Percentiles rank a stretch among this genome's conserved stretches.
phyloP scores from a whole-genome alignment of 2,329 filamentous ascomycete species.

The Lasiodiplodia theobromae region DNA sequence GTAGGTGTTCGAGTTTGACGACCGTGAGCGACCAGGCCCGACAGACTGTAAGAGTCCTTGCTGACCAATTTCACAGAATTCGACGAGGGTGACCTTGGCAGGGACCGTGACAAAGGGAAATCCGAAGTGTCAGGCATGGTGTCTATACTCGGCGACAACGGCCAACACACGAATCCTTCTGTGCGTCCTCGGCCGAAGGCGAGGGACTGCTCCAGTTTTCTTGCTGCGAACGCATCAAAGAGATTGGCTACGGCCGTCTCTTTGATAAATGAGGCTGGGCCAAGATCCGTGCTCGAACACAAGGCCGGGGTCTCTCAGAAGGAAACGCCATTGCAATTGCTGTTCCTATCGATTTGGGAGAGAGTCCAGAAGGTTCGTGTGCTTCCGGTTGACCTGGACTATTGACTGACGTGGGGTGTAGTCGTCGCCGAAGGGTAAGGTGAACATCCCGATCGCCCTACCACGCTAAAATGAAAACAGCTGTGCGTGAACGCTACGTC shows the following conservation, averaged over 20 bases:
- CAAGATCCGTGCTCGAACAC: not conserved
- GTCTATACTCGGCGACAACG: constrained; percentile 1
- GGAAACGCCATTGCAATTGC: constrained; percentile 8
- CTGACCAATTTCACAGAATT: constrained; percentile 23
- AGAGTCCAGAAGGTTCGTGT: constrained; percentile 11
- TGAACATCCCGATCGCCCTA: not conserved
- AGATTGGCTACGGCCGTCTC: constrained; percentile 5
- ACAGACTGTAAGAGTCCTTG: no score
- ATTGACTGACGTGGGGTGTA: not conserved
- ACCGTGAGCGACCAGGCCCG: constrained; percentile 6
- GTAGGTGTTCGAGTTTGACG: constrained; percentile 31
- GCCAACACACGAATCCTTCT: not conserved
- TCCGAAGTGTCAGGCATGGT: constrained; percentile 26
- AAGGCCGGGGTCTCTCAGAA: not conserved
- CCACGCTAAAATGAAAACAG: constrained; percentile 6
- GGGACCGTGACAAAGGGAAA: constrained; percentile 24
- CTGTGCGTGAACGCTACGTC: constrained; percentile 25
- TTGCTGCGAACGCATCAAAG: constrained; percentile 10
- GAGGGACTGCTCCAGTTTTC: constrained; percentile 9
- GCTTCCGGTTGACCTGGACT: not conserved
- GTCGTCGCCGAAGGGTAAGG: constrained; percentile 16
- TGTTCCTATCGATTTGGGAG: constrained; percentile 27
- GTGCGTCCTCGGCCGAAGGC: constrained; percentile 5
- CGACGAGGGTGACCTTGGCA: constrained; percentile 28
- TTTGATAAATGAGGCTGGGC: constrained; percentile 2